These are phyloP conservation scores for Chytriomyces hyalinus DNA, from an alignment of 192 early-diverging fungal species.

Conservation along the genomic window DNA sequence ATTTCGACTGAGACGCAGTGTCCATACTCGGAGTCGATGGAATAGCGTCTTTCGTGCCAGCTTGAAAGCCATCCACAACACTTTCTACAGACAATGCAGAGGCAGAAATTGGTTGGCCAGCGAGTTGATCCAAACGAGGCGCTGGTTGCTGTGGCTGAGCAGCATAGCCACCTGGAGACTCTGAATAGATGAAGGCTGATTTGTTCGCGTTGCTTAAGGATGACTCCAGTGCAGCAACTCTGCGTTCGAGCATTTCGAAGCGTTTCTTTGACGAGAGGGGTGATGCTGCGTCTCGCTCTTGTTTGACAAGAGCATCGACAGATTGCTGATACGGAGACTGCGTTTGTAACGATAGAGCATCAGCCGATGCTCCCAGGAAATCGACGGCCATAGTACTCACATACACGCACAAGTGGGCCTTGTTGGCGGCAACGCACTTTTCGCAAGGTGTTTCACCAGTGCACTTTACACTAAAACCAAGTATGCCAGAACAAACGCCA, in stretches of 20 bases:
- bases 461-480: conserved; percentile 22
- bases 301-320: not conserved
- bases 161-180: too few relatives aligned
- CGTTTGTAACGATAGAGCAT: not conserved
- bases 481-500: not conserved
- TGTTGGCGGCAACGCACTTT: conserved; percentile 6
- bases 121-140: too few relatives aligned
- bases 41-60: not conserved
- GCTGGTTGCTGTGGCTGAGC: not conserved
- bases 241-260: not conserved
- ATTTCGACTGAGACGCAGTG: not conserved
- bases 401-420: conserved; percentile 23
- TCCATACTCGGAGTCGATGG: not conserved
- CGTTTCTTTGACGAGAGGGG: not conserved
- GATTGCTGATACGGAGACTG: not conserved
- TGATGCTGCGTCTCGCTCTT: not conserved
- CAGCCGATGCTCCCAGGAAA: not conserved
- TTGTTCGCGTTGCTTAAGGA: too few relatives aligned
- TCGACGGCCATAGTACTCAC: not conserved
- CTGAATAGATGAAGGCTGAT: too few relatives aligned
- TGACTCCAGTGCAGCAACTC: not conserved
- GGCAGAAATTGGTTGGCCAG: too few relatives aligned
- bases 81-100: too few relatives aligned
- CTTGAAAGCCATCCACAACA: too few relatives aligned
- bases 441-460: conserved; percentile 25